Base-by-base conservation (phyloP, 2,329 filamentous ascomycete species). In the Talaromyces piceae region DNA sequence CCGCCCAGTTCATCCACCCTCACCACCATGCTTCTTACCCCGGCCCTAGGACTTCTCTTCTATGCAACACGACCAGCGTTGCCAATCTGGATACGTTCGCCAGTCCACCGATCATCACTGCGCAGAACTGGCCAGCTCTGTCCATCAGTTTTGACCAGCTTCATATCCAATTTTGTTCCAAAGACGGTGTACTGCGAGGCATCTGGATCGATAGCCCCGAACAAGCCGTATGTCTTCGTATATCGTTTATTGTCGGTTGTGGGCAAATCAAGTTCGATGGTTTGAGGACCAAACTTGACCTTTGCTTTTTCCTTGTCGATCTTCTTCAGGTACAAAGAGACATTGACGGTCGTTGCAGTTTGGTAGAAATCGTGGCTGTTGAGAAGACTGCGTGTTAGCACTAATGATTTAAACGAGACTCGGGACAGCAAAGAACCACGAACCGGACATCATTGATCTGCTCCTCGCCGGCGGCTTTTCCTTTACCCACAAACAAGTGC, bases 311-410 rank as follows among this genome's bases (percentile, higher is more conserved):
- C 79, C 71, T 91, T 94, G 72, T 91, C 83, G 62, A 98, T 95
- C 75, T 97, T 97, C 77, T 97, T 98, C 50, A 97, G 78, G 73
- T 95, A 98, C 59, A 96, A 86, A 7, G 88, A 93, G 2, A 87
- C 91, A 58, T 94, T 95, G 52, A 97, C 88, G 12, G 82, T 83
- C 11, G 81, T 80, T 2, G 86, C 76, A 1, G 93, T 97, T 71
- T 98, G 93, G 73, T 98, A 98, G 72, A 91, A 98, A 70, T 98
- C 93, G 65, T 87, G 83, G 54, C 86, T 87, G 62, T 44, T 26
- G 41, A n/a, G 31, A 41, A 30, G 13, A 41, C 41, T 55, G 22
- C 5, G 8, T 27, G 43, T 51, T 23, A 43, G 30, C 33, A 28
- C 8, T 44, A 20, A 18, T 37, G 49, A 22, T 49, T 16, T 26